These are phyloP conservation scores for Melanopsichium pennsylvanicum DNA, from an alignment of 1,284 basidiomycete species.

Conservation along the genomic window DNA sequence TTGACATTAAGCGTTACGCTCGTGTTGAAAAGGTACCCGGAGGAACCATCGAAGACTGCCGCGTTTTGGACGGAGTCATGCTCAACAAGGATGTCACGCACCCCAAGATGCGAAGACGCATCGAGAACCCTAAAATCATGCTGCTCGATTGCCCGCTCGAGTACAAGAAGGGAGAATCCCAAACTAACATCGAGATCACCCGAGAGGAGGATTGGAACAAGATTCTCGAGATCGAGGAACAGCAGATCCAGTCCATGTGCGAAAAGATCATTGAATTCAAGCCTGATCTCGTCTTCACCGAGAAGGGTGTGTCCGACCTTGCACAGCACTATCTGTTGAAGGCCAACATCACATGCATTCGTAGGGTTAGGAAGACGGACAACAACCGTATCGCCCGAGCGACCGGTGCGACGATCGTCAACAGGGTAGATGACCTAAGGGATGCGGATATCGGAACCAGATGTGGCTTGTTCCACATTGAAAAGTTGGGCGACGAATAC, in stretches of 20 bases:
- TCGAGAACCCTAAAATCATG: conserved; percentile 87
- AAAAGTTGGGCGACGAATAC: conserved; percentile 97
- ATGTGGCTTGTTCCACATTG: conserved; percentile 93
- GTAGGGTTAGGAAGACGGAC: conserved; percentile 95
- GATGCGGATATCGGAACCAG: conserved; percentile 89
- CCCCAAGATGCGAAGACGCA: conserved; percentile 92
- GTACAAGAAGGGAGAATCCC: conserved; percentile 98
- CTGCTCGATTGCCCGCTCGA: conserved; percentile 95
- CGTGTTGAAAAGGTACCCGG: conserved; percentile 97
- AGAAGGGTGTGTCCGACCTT: conserved; percentile 93
- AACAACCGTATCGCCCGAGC: conserved; percentile 98
- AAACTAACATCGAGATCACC: conserved; percentile 98
- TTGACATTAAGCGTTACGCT: conserved; percentile 97
- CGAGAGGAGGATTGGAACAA: conserved; percentile 93
- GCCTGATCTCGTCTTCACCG: conserved; percentile 93
- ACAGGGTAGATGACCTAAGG: conserved; percentile 91
- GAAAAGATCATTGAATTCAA: conserved; percentile 90
- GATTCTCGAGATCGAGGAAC: conserved; percentile 94
- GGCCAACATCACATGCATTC: conserved; percentile 87
- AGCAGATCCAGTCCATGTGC: conserved; percentile 91
- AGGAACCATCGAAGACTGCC: conserved; percentile 92
- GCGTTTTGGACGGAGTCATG: conserved; percentile 90
- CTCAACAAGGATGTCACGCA: conserved; percentile 99
- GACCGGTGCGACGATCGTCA: conserved; percentile 94
- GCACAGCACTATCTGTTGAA: conserved; percentile 92